Percentiles rank a stretch among this genome's conserved stretches.
Conservation (phyloP, 2,329 filamentous ascomycete species). For the Didymosphaeria variabile region DNA sequence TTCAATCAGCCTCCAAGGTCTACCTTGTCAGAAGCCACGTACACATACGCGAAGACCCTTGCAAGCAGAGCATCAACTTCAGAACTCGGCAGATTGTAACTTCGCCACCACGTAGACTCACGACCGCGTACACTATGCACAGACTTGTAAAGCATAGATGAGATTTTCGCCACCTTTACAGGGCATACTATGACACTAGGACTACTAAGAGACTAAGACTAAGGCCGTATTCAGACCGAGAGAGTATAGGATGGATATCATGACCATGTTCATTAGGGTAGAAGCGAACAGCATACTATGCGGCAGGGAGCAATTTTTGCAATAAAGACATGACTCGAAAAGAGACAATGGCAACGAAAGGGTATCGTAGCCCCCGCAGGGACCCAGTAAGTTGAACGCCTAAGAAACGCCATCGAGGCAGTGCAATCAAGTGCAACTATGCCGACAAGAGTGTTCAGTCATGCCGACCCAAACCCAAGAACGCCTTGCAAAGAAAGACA, state of each 20-base stretch:
- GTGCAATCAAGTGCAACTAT: background rate
- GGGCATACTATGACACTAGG: background rate
- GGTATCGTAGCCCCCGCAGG: constrained; percentile 9
- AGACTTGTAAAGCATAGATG: background rate
- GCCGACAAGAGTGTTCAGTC: background rate
- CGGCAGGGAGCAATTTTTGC: background rate
- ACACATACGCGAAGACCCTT: background rate
- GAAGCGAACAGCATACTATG: background rate
- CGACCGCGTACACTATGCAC: background rate
- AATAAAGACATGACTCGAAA: background rate
- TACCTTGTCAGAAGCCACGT: background rate
- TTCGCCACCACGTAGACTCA: background rate
- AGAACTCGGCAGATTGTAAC: background rate
- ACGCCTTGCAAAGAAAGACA: background rate
- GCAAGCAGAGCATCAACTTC: background rate
- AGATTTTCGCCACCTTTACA: background rate
- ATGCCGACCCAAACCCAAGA: background rate
- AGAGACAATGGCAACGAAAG: background rate
- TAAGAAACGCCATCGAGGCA: constrained; percentile 7
- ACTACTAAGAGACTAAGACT: background rate
- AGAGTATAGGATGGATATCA: background rate
- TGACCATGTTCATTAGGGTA: background rate
- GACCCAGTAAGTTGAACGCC: constrained; percentile 1
- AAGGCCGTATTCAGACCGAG: background rate
- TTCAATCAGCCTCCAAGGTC: too few relatives aligned